Evolutionary conservation across 139 green algal species (phyloP).

Genomic region (Mesotaenium endlicherianum): DNA sequence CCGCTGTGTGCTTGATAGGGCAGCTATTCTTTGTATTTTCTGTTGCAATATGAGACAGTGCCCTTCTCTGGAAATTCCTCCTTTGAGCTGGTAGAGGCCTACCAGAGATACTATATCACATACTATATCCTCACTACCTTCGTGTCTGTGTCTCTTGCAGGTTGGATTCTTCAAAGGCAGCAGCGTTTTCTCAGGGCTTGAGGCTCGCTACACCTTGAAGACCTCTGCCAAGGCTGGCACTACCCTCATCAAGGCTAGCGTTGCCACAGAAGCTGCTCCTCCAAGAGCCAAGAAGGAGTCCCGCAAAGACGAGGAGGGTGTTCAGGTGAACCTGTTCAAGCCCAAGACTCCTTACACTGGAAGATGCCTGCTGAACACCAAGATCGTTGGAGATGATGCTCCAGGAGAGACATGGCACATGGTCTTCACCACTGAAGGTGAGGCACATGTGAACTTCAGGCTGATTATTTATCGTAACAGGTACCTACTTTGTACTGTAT

Average conservation of each 20-base stretch:
- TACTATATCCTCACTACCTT: no score
- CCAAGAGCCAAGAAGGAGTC: constrained; percentile 44
- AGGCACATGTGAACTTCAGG: no score
- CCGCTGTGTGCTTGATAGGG: no score
- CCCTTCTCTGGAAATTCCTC: no score
- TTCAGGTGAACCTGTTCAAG: constrained; percentile 47
- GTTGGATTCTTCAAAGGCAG: constrained; percentile 11
- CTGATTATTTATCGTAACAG: no score
- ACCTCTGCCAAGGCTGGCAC: not conserved
- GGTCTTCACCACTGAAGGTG: constrained; percentile 54
- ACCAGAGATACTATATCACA: no score
- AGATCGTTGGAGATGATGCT: constrained; percentile 52
- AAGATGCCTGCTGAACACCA: constrained; percentile 50
- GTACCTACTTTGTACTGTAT: no score
- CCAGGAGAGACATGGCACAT: constrained; percentile 53
- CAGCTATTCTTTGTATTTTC: no score
- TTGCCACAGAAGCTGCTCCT: constrained; percentile 20
- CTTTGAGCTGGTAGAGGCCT: no score
- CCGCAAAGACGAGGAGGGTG: constrained; percentile 51
- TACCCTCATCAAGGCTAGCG: not conserved
- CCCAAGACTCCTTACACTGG: constrained; percentile 52
- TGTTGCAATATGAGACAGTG: no score
- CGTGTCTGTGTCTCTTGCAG: constrained; percentile 13
- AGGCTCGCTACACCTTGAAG: not conserved
- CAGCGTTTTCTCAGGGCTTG: not conserved